These are phyloP conservation scores for Phytopythium sindhum DNA, from an alignment of 352 stramenopile species.

Conservation along the genomic window DNA sequence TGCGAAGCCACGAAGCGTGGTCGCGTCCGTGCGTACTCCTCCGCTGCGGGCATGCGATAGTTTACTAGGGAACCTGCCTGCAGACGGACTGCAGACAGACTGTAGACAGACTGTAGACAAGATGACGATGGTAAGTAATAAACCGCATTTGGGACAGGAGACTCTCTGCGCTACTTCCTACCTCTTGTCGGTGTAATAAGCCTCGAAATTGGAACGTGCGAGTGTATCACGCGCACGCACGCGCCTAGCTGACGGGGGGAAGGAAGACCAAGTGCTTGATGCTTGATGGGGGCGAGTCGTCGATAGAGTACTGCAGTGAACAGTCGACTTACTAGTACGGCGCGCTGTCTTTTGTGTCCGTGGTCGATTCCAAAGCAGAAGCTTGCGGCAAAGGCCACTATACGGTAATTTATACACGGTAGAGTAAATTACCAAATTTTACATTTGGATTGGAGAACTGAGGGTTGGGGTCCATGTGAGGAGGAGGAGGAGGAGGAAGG, in stretches of 20 bases:
- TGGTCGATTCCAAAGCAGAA: neutral
- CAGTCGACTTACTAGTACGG: too few species aligned
- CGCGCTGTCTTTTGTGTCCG: neutral
- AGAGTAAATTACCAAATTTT: too few species aligned
- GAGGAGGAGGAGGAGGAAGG: too few species aligned
- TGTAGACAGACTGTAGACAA: neutral
- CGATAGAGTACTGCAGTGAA: neutral
- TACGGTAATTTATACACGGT: too few species aligned
- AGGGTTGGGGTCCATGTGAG: too few species aligned
- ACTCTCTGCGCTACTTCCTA: too few species aligned
- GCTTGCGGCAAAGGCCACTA: too few species aligned
- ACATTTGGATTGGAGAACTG: too few species aligned
- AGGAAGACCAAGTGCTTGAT: neutral
- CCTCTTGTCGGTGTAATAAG: too few species aligned
- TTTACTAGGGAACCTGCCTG: neutral
- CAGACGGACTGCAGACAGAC: neutral
- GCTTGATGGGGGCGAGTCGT: too few species aligned
- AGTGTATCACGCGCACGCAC: neutral
- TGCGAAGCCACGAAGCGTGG: conserved; percentile 20
- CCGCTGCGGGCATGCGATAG: conserved; percentile 31
- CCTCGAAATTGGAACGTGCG: neutral
- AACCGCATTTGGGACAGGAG: too few species aligned
- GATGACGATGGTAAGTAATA: neutral
- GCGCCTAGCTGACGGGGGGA: neutral
- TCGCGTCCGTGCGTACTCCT: conserved; percentile 33